Percentiles rank a stretch among this genome's conserved stretches.
Conservation (phyloP, 805 yeast species). For the Wickerhamia fluorescens region DNA sequence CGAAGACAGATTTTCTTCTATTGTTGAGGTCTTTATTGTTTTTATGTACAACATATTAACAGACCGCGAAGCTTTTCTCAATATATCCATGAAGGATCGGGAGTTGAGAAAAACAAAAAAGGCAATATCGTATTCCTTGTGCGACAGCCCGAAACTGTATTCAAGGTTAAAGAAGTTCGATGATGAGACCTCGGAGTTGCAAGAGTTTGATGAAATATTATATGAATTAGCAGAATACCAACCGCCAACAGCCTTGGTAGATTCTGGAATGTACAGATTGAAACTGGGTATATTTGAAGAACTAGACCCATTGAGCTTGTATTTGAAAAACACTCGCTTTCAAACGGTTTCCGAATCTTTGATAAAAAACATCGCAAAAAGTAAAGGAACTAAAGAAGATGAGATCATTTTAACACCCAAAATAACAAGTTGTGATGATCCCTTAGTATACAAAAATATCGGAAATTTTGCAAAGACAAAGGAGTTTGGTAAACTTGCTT, state of each 20-base stretch:
- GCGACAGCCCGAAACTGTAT: conserved; percentile 47
- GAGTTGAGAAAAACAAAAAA: conserved; percentile 24
- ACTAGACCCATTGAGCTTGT: conserved; percentile 57
- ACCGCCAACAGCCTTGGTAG: conserved; percentile 54
- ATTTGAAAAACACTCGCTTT: conserved; percentile 41
- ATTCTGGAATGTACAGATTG: conserved; percentile 60
- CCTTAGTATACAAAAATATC: conserved; percentile 30
- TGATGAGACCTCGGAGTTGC: conserved; percentile 24
- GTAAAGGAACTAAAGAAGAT: conserved; percentile 27
- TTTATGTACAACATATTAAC: conserved; percentile 41
- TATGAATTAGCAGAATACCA: conserved; percentile 55
- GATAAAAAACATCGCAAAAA: conserved; percentile 34
- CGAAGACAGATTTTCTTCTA: conserved; percentile 41
- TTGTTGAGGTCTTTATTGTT: conserved; percentile 36
- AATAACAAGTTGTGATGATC: conserved; percentile 22
- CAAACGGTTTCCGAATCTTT: conserved; percentile 47
- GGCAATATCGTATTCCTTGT: conserved; percentile 43
- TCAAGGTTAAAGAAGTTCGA: conserved; percentile 33
- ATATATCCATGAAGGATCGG: conserved; percentile 19
- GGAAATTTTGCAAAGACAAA: conserved; percentile 46
- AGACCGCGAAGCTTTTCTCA: conserved; percentile 23
- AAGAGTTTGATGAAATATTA: conserved; percentile 43
- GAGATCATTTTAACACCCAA: conserved; percentile 46
- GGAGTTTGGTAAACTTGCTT: conserved; percentile 49
- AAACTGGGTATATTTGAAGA: conserved; percentile 46